Evolutionary conservation across 805 yeast species (phyloP), one percentile per base, ranked within the genome.

Genomic region (Metschnikowia borealis): DNA sequence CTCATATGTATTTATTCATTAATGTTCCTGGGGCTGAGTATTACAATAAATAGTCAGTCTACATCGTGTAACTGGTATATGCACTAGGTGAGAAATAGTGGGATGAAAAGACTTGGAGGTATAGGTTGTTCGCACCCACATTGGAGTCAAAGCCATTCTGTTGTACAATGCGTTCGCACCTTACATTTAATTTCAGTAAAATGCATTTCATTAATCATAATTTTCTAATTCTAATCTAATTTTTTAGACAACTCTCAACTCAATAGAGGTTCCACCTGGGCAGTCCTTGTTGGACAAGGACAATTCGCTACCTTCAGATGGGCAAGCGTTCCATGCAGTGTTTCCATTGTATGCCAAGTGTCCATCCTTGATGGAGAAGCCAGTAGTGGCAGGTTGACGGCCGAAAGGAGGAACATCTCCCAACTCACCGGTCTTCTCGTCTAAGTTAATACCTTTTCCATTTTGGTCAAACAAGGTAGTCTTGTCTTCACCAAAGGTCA

Each of bases 351-450:
- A 72, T 3, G 57, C 55, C 61, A 78, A 67, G 59, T 65, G 55
- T 33, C 73, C 76, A 39, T 65, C 60, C 6, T 57, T 31, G 54
- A 78, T 65, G 29, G 75, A 56, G 60, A 74, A 79, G 4, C 76
- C 73, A 20, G 67, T 52, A 29, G 75, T 62, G 42, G 75, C 67
- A 17, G 60, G 60, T 53, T 62, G 58, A 26, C 63, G 29, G 29
- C 29, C 29, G 13, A 26, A 49, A 17, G 71, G 69, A 42, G 62
- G 65, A 44, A 65, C 67, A 34, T 58, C 54, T 29, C 73, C 71
- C 40, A 68, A 56, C 42, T 67, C 71, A n/a, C 73, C 73, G 21
- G 69, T 63, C 44, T 47, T 46, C 18, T 61, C 49, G 54, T 67
- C 64, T 53, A 64, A 58, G 51, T 59, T 59, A 40, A 68, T 55